A percentile compares a stretch with the other conserved stretches of the same genome.
phyloP scores from a whole-genome alignment of 345 rosid species.

The Rhodomyrtus tomentosa region DNA sequence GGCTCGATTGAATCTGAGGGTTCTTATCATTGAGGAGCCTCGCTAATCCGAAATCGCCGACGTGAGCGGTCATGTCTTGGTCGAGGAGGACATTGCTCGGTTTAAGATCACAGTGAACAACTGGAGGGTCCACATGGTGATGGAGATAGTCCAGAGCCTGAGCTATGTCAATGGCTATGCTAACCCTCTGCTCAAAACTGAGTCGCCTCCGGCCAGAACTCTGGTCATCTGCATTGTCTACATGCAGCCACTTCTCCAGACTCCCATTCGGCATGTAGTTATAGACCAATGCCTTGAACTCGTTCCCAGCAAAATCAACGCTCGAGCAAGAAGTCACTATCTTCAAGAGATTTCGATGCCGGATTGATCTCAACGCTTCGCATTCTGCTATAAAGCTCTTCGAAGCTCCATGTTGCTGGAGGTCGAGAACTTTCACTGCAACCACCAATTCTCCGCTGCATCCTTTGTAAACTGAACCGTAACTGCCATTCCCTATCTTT shows the following conservation, averaged over 20 bases:
- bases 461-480: slow-evolving; percentile 21
- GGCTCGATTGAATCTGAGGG: background rate
- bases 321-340: slow-evolving; percentile 38
- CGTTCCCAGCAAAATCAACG: slow-evolving; percentile 26
- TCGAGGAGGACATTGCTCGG: slow-evolving; percentile 41
- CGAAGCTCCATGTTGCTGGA: slow-evolving; percentile 22
- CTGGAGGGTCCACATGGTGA: background rate
- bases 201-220: slow-evolving; percentile 3
- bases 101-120: slow-evolving; percentile 30
- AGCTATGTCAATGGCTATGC: slow-evolving; percentile 19
- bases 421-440: slow-evolving; percentile 21
- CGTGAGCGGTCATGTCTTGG: slow-evolving; percentile 7
- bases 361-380: slow-evolving; percentile 17
- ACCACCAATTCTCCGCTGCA: background rate
- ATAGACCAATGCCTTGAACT: slow-evolving; percentile 38
- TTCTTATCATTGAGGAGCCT: slow-evolving; percentile 3
- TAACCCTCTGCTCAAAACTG: slow-evolving; percentile 19
- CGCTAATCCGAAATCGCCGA: slow-evolving; percentile 25
- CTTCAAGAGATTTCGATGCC: slow-evolving; percentile 44
- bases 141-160: slow-evolving; percentile 21
- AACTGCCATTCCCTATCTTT: slow-evolving; percentile 18
- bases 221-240: background rate
- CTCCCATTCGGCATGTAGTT: slow-evolving; percentile 40
- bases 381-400: slow-evolving; percentile 42
- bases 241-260: slow-evolving; percentile 30